These are phyloP conservation scores for Ceratocystis lukuohia DNA, from an alignment of 2,329 filamentous ascomycete genomes.

Conservation along the genomic window DNA sequence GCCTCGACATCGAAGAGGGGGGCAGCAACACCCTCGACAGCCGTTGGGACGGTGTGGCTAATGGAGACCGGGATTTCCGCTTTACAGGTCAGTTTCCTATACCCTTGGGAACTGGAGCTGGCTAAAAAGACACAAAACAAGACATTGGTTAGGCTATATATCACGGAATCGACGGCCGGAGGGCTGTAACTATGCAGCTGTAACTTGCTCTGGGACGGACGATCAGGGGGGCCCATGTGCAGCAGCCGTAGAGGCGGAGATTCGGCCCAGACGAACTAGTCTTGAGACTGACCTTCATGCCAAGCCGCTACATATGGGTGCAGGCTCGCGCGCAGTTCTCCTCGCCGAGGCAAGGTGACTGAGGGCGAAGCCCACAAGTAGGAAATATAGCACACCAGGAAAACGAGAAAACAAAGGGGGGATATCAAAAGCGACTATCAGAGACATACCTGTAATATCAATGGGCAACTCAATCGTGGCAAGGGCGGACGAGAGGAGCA, in stretches of 20 bases:
- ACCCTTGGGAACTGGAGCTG: background rate
- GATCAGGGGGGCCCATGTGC: background rate
- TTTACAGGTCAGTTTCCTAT: slow-evolving; percentile 15
- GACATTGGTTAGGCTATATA: slow-evolving; percentile 8
- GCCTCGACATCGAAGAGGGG: slow-evolving; percentile 12
- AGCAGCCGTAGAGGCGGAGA: background rate
- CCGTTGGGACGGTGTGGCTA: slow-evolving; percentile 11
- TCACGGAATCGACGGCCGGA: background rate
- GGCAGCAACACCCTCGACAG: background rate
- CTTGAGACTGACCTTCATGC: background rate
- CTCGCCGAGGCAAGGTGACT: background rate
- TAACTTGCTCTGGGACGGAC: background rate
- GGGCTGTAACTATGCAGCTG: slow-evolving; percentile 8
- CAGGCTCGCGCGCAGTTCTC: background rate
- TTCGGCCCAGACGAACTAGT: slow-evolving; percentile 1
- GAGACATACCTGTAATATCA: background rate
- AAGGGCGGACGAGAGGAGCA: slow-evolving; percentile 5
- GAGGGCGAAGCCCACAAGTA: background rate
- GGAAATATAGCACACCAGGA: slow-evolving; percentile 2
- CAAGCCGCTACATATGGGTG: background rate
- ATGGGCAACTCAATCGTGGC: background rate
- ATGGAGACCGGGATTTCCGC: slow-evolving; percentile 10
- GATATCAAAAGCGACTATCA: background rate
- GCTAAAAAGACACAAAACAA: background rate
- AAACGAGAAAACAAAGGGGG: background rate